Evolutionary conservation across 257 asterid species (phyloP).

Genomic region (Linaria vulgaris): DNA sequence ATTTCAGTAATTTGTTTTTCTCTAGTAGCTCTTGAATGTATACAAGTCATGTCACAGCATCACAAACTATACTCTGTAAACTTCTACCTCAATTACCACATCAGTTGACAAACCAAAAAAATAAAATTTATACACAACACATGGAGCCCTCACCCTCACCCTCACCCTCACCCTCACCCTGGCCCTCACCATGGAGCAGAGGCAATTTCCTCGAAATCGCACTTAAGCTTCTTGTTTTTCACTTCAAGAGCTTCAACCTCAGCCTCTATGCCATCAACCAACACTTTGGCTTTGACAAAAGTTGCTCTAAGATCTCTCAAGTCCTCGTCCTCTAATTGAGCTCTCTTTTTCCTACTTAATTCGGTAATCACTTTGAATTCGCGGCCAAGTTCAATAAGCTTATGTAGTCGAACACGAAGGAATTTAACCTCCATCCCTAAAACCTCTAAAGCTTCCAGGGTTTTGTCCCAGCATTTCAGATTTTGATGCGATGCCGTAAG

Average conservation of each 20-base stretch:
- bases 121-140: neutral
- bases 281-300: constrained; percentile 25
- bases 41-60: neutral
- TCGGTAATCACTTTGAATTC: constrained; percentile 21
- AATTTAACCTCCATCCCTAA: constrained; percentile 52
- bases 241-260: constrained; percentile 33
- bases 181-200: constrained; percentile 41
- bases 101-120: neutral
- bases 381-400: constrained; percentile 24
- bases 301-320: constrained; percentile 24
- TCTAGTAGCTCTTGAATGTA: too few species aligned
- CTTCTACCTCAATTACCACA: constrained; percentile 7
- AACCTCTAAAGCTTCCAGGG: constrained; percentile 39
- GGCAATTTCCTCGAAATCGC: constrained; percentile 29
- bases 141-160: constrained; percentile 1
- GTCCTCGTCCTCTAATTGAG: constrained; percentile 30
- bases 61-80: constrained; percentile 1
- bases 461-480: constrained; percentile 42
- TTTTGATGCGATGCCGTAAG: constrained; percentile 16
- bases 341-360: constrained; percentile 27
- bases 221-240: constrained; percentile 19
- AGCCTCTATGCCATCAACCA: constrained; percentile 23
- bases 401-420: constrained; percentile 29
- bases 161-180: too few species aligned
- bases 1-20: too few species aligned